phyloP scores from a whole-genome alignment of 2,329 filamentous ascomycete genomes.

The Cadophora gregata region DNA sequence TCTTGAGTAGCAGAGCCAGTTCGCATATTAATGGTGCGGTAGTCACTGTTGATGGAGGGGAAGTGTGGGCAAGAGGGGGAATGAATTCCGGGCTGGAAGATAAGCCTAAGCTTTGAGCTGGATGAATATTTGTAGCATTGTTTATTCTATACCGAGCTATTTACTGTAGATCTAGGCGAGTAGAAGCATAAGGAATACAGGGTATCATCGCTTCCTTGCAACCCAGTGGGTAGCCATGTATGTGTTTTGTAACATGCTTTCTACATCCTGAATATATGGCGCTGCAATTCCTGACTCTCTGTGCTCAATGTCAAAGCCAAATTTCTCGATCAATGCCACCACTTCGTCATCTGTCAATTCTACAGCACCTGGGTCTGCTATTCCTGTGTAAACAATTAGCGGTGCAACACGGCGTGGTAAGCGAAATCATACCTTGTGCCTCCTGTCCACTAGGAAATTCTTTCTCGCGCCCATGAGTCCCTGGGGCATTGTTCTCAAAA shows the following conservation, averaged over 20 bases:
- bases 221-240: conserved; percentile 88
- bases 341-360: conserved; percentile 93
- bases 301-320: conserved; percentile 79
- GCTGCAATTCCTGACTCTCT: conserved; percentile 65
- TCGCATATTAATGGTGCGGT: conserved; percentile 75
- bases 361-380: conserved; percentile 87
- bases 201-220: conserved; percentile 67
- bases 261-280: conserved; percentile 85
- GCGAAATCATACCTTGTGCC: conserved; percentile 47
- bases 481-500: conserved; percentile 77
- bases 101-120: conserved; percentile 35
- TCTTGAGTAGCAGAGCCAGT: conserved; percentile 69
- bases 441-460: conserved; percentile 58
- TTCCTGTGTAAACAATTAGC: conserved; percentile 57
- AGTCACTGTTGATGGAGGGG: conserved; percentile 74
- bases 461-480: conserved; percentile 55
- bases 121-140: not conserved
- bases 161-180: not conserved
- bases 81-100: conserved; percentile 47
- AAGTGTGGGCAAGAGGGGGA: conserved; percentile 58
- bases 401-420: not conserved
- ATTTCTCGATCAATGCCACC: conserved; percentile 69
- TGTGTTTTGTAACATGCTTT: conserved; percentile 84
- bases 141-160: not conserved
- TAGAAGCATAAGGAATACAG: not conserved